Percentiles rank a stretch among this genome's conserved stretches.
Conservation (phyloP, 208 protist species). For the Trypanosomatidae sp. region DNA sequence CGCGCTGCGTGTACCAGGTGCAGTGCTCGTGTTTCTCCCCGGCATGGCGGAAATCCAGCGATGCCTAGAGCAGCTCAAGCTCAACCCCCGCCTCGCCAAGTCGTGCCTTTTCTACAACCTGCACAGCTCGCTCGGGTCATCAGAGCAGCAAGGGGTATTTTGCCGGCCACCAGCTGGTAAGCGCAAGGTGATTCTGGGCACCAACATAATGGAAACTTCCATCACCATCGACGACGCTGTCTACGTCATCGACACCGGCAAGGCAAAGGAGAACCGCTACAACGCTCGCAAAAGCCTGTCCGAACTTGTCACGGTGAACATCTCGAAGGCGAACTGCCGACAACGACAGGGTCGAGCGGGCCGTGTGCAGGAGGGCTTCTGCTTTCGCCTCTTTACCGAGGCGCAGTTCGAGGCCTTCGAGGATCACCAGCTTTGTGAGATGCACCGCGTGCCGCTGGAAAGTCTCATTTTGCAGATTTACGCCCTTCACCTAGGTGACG, state of each 20-base stretch:
- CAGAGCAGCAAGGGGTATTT: conserved; percentile 95
- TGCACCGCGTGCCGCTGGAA: conserved; percentile 95
- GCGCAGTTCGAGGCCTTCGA: conserved; percentile 79
- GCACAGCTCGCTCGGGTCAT: conserved; percentile 91
- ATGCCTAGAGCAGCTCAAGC: conserved; percentile 85
- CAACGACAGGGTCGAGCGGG: conserved; percentile 96
- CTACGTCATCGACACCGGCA: conserved; percentile 97
- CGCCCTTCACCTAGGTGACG: conserved; percentile 82
- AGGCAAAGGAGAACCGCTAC: conserved; percentile 95
- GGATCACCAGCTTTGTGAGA: conserved; percentile 95
- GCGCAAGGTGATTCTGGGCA: conserved; percentile 96
- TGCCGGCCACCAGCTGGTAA: conserved; percentile 75
- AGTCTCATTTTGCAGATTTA: conserved; percentile 95
- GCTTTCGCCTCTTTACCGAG: conserved; percentile 95
- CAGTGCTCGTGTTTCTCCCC: conserved; percentile 97
- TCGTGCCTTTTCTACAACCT: conserved; percentile 88
- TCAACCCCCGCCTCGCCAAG: conserved; percentile 45
- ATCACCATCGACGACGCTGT: conserved; percentile 98
- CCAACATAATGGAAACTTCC: conserved; percentile 98
- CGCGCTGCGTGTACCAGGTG: conserved; percentile 54
- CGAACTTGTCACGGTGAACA: conserved; percentile 89
- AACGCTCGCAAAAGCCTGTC: conserved; percentile 80
- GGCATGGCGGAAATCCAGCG: conserved; percentile 94
- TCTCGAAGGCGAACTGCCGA: conserved; percentile 93
- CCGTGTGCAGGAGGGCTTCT: conserved; percentile 94